phyloP scores from a whole-genome alignment of 2,329 filamentous ascomycete species.

The Cladophialophora immunda region DNA sequence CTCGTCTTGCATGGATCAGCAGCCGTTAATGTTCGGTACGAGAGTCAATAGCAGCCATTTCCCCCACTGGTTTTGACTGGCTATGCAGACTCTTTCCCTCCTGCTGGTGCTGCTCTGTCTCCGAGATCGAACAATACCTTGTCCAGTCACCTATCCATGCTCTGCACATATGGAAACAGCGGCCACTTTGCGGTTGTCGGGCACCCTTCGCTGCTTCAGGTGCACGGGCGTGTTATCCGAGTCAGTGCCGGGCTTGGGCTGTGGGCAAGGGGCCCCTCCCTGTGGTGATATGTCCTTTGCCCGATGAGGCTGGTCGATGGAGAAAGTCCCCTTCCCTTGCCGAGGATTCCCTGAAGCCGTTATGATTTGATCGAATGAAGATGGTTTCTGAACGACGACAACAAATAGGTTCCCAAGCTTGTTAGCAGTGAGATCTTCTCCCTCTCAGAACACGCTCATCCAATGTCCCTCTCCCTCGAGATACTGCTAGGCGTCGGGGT shows the following conservation, averaged over 20 bases:
- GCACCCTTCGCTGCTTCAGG: background rate
- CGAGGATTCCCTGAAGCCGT: background rate
- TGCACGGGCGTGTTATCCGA: background rate
- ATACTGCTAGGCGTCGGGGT: background rate
- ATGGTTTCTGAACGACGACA: background rate
- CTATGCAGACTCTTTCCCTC: background rate
- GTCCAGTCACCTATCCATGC: background rate
- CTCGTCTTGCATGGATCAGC: background rate
- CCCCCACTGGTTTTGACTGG: background rate
- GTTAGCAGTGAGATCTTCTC: background rate
- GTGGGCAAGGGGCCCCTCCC: background rate
- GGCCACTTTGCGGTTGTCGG: background rate
- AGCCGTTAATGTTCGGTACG: background rate
- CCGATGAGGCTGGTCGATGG: conserved; percentile 33
- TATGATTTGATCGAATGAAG: background rate
- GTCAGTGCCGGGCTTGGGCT: background rate
- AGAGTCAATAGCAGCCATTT: background rate
- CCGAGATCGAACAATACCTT: too few species aligned
- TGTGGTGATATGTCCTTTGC: background rate
- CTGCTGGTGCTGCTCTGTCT: too few species aligned
- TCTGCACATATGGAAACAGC: background rate
- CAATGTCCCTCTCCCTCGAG: background rate
- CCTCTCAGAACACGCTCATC: background rate
- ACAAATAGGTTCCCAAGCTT: background rate
- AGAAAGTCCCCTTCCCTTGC: conserved; percentile 22